These are phyloP conservation scores for Phytopythium sindhum DNA, from an alignment of 352 stramenopile species.

Conservation along the genomic window DNA sequence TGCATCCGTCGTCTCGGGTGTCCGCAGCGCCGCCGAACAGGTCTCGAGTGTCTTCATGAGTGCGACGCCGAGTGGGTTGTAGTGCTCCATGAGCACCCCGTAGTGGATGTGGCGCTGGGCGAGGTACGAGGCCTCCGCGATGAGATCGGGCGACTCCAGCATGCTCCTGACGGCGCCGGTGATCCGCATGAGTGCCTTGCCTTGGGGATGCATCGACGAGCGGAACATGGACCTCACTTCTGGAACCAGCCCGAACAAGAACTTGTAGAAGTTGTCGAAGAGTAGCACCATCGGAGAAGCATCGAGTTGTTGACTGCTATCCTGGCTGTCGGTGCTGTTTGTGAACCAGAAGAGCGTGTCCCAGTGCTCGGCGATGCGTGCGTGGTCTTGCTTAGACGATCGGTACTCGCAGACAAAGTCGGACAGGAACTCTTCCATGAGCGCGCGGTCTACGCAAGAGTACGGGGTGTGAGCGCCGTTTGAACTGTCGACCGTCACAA, in stretches of 20 bases:
- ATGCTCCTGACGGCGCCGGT: constrained; percentile 34
- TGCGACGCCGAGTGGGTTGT: constrained; percentile 28
- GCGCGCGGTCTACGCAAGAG: constrained; percentile 10
- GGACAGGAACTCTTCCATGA: constrained; percentile 23
- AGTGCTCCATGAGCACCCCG: constrained; percentile 30
- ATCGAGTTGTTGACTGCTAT: too few relatives aligned
- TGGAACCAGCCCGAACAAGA: constrained; percentile 30
- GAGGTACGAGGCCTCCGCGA: constrained; percentile 21
- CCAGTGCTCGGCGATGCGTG: constrained; percentile 22
- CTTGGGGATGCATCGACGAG: constrained; percentile 36
- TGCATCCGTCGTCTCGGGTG: constrained; percentile 18
- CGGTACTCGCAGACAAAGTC: constrained; percentile 22
- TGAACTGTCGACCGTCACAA: constrained; percentile 16
- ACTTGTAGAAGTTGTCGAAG: constrained; percentile 43
- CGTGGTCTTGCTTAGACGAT: constrained; percentile 25
- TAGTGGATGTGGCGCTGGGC: constrained; percentile 36
- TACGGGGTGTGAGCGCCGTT: constrained; percentile 10
- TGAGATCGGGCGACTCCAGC: constrained; percentile 27
- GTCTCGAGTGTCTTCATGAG: constrained; percentile 23
- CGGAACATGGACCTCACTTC: constrained; percentile 39
- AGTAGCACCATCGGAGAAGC: constrained; percentile 25
- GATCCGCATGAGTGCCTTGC: constrained; percentile 37
- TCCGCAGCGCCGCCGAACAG: constrained; percentile 29
- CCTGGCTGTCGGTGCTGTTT: not conserved
- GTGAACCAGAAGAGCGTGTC: constrained; percentile 18